Conservation (phyloP, 2,329 filamentous ascomycete genomes). For the Exophiala xenobiotica region DNA sequence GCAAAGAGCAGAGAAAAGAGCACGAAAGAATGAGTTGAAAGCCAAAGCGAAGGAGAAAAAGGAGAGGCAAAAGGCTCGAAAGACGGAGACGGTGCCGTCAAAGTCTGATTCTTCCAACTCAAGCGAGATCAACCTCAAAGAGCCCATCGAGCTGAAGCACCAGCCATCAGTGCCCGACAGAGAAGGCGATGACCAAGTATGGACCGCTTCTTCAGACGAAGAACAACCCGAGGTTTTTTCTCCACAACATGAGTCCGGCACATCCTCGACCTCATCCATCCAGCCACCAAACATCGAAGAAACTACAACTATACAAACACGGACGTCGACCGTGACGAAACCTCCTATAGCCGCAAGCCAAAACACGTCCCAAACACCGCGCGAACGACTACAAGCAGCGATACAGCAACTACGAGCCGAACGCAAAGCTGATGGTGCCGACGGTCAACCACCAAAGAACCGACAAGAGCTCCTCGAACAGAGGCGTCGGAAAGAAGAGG, state of each 20-base stretch:
- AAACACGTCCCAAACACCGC: constrained; percentile 17
- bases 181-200: constrained; percentile 25
- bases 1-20: constrained; percentile 49
- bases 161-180: constrained; percentile 27
- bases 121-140: constrained; percentile 20
- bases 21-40: constrained; percentile 40
- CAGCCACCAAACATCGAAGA: constrained; percentile 41
- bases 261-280: constrained; percentile 69
- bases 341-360: neutral
- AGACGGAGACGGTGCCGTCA: constrained; percentile 34
- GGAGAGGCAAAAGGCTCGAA: constrained; percentile 42
- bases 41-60: constrained; percentile 32
- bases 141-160: constrained; percentile 13
- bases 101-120: constrained; percentile 34
- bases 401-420: constrained; percentile 82
- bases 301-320: constrained; percentile 4
- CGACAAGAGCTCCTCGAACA: constrained; percentile 90
- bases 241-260: constrained; percentile 44
- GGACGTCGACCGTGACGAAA: constrained; percentile 27
- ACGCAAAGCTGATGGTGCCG: constrained; percentile 80
- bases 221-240: constrained; percentile 36
- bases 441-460: constrained; percentile 79
- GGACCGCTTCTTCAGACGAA: constrained; percentile 46
- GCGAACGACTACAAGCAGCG: constrained; percentile 71
- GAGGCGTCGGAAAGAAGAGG: constrained; percentile 80